Evolutionary conservation across 139 green algal genomes (phyloP), one percentile per base, ranked within the genome.

Genomic region (Coccomyxa sp.): DNA sequence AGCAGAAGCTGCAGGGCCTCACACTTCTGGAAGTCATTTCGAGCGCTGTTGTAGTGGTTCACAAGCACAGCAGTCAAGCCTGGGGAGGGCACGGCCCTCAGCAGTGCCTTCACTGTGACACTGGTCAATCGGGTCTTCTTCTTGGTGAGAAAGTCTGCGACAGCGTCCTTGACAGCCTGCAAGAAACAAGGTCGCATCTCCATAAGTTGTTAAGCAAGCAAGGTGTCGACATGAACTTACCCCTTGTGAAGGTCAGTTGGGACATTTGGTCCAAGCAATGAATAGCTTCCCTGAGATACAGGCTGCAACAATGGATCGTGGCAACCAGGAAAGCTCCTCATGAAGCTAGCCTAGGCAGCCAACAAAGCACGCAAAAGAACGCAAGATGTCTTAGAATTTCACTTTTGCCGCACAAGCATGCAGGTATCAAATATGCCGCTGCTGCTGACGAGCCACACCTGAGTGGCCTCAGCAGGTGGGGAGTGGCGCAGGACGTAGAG

Each of bases 71-170:
- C 7, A 21, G 63, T 25, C 18, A 1, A 21, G 18, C 10, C 18
- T 71, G 18, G 18, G 63, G 18, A 28, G 9, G 63, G 63, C 18
- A 21, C 18, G 4, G 18, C 63, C 63, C 63, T 71, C 63, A 71
- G 63, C 63, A 71, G 63, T 25, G 63, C 63, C 63, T 71, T 71
- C 9, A 71, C 21, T 25, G 21, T 21, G 18, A 25, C 63, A 28
- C 18, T 25, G 63, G 18, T 71, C 18, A 94, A 82, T 27, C 85
- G 83, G 27, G 51, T 90, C 81, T 90, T 91, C 85, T 94, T 94
- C 76, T 92, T 94, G 38, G 51, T 57, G 13, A 93, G 87, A 25
- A 87, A 89, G 78, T 94, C 91, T 17, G 30, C 4, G 9, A 91
- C 17, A 10, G 90, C 91, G 17, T 84, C 86, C 18, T 57, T 71